Evolutionary conservation across 805 yeast species (phyloP).

Genomic region (Ogataea chonburiensis): DNA sequence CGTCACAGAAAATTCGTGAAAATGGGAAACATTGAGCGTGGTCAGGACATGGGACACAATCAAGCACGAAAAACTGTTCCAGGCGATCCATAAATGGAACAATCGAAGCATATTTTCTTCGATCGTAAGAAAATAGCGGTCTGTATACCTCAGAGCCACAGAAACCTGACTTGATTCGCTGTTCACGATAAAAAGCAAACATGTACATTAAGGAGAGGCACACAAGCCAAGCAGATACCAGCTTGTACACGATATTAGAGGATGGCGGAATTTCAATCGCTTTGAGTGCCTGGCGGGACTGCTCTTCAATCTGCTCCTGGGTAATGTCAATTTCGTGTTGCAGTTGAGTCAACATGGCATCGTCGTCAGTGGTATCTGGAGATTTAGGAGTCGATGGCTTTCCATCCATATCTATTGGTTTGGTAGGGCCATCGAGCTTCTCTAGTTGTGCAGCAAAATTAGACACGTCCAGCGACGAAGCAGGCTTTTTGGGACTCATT

Average conservation of each 20-base stretch:
- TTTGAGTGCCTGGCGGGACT: constrained; percentile 9
- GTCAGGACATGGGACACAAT: constrained; percentile 77
- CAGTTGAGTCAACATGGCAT: constrained; percentile 8
- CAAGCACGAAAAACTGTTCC: constrained; percentile 55
- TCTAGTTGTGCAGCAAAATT: constrained; percentile 18
- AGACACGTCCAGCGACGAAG: constrained; percentile 12
- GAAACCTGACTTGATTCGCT: constrained; percentile 64
- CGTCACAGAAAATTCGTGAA: constrained; percentile 65
- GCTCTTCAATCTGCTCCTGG: constrained; percentile 9
- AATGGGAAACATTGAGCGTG: constrained; percentile 74
- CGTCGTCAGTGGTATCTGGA: constrained; percentile 9
- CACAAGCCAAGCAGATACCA: constrained; percentile 18
- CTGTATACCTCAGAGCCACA: constrained; percentile 64
- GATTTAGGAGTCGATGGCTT: constrained; percentile 1
- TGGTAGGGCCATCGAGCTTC: constrained; percentile 17
- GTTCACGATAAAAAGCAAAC: constrained; percentile 44
- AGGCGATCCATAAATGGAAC: constrained; percentile 32
- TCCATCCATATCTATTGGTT: constrained; percentile 4
- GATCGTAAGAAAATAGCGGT: constrained; percentile 31
- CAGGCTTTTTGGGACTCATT: constrained; percentile 8
- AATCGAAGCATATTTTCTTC: constrained; percentile 10
- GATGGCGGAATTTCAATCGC: constrained; percentile 8
- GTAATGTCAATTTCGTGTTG: constrained; percentile 12
- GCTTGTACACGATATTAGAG: constrained; percentile 9
- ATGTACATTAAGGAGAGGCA: constrained; percentile 13